phyloP scores from a whole-genome alignment of 352 stramenopile species.

The Phytophthora foliorum region DNA sequence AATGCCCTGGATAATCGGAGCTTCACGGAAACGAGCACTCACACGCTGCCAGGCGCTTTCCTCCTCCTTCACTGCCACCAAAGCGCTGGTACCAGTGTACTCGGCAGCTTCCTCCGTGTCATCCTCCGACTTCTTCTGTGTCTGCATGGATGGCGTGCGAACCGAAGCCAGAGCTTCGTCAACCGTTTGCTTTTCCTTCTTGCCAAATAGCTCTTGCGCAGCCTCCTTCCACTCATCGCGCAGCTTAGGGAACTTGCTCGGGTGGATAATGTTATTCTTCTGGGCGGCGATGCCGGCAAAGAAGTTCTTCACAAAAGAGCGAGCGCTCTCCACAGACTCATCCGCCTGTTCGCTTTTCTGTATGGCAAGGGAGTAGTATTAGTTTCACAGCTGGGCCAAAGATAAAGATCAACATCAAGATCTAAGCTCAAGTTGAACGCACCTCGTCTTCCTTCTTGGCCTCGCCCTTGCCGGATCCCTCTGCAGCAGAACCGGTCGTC shows the following conservation, averaged over 20 bases:
- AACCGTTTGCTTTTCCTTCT: constrained; percentile 73
- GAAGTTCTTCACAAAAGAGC: constrained; percentile 69
- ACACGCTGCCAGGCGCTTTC: constrained; percentile 96
- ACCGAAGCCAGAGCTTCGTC: constrained; percentile 83
- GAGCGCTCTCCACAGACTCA: constrained; percentile 46
- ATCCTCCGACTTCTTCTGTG: constrained; percentile 42
- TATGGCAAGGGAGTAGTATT: constrained; percentile 2
- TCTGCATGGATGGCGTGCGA: constrained; percentile 55
- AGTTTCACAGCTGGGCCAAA: not conserved
- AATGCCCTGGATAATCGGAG: constrained; percentile 95
- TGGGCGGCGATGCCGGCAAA: constrained; percentile 58
- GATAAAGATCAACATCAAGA: not conserved
- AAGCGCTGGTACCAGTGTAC: constrained; percentile 79
- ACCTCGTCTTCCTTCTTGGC: constrained; percentile 34
- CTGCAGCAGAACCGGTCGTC: constrained; percentile 9
- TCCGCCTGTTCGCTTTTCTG: constrained; percentile 41
- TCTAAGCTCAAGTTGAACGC: not conserved
- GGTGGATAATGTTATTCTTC: constrained; percentile 73
- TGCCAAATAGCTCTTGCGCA: constrained; percentile 83
- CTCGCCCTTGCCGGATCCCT: constrained; percentile 23
- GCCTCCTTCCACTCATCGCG: constrained; percentile 79
- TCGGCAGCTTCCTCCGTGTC: constrained; percentile 54
- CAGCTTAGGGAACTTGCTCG: constrained; percentile 51
- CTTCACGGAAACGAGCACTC: constrained; percentile 93
- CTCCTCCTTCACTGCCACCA: constrained; percentile 93